These are phyloP conservation scores for Condylostoma magnum DNA, from an alignment of 169 alveolate species.

Conservation along the genomic window DNA sequence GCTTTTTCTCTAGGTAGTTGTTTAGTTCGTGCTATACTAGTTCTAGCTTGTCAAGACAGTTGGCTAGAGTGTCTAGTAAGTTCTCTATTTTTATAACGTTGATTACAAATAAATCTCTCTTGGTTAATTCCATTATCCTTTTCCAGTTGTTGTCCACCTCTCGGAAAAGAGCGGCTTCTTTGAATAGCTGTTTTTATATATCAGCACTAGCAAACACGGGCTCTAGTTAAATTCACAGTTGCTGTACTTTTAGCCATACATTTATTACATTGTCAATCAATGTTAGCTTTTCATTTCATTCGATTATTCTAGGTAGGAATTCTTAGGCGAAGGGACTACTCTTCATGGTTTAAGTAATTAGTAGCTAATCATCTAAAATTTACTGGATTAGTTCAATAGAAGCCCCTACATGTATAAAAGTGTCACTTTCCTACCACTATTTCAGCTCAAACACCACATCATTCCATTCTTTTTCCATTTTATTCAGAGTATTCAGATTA, in stretches of 20 bases:
- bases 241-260: slow-evolving; percentile 56
- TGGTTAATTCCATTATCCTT: slow-evolving; percentile 46
- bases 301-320: slow-evolving; percentile 75
- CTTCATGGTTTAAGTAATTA: slow-evolving; percentile 79
- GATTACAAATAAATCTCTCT: slow-evolving; percentile 40
- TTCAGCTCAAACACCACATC: slow-evolving; percentile 59
- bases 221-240: slow-evolving; percentile 66
- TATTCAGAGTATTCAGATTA: slow-evolving; percentile 41
- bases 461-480: slow-evolving; percentile 84
- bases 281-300: slow-evolving; percentile 83
- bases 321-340: slow-evolving; percentile 80
- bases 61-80: slow-evolving; percentile 67
- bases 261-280: slow-evolving; percentile 52
- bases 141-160: slow-evolving; percentile 53
- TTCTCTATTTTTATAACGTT: slow-evolving; percentile 77
- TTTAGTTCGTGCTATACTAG: slow-evolving; percentile 84
- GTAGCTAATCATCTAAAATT: slow-evolving; percentile 81
- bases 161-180: slow-evolving; percentile 57
- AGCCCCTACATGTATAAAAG: slow-evolving; percentile 69
- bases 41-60: slow-evolving; percentile 84
- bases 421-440: slow-evolving; percentile 69
- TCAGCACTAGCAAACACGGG: slow-evolving; percentile 84
- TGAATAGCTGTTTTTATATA: slow-evolving; percentile 69
- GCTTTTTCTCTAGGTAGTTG: slow-evolving; percentile 91
- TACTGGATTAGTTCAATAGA: slow-evolving; percentile 75